phyloP scores from a whole-genome alignment of 2,329 filamentous ascomycete species.

The Cephalotrichum gorgonifer region DNA sequence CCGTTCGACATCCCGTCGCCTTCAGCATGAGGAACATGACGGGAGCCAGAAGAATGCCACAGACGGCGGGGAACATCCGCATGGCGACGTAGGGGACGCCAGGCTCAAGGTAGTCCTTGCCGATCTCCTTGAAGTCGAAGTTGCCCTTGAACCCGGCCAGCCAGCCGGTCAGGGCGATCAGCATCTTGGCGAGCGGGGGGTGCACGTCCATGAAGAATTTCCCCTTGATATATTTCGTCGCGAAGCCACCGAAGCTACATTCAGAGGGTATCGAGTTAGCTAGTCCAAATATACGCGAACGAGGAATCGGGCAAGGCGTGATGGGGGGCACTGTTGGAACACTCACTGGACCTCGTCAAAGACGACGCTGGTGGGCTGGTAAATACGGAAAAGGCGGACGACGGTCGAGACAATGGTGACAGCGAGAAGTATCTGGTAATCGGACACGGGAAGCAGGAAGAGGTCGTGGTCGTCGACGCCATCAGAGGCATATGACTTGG shows the following conservation, averaged over 20 bases:
- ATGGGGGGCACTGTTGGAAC: conserved; percentile 6
- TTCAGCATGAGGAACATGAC: conserved; percentile 93
- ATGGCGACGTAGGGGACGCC: conserved; percentile 95
- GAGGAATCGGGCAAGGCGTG: not conserved
- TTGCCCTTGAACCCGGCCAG: conserved; percentile 88
- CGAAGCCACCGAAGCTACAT: conserved; percentile 96
- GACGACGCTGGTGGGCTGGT: conserved; percentile 90
- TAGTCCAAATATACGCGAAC: not conserved
- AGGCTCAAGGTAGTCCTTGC: conserved; percentile 94
- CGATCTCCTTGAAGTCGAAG: conserved; percentile 99
- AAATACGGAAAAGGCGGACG: conserved; percentile 90
- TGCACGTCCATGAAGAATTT: conserved; percentile 99
- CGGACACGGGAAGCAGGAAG: conserved; percentile 71
- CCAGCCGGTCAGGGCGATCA: conserved; percentile 92
- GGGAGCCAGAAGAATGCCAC: conserved; percentile 79
- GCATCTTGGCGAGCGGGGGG: conserved; percentile 88
- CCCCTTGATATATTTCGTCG: conserved; percentile 98
- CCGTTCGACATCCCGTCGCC: conserved; percentile 77
- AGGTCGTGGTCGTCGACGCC: conserved; percentile 86
- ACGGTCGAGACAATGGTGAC: conserved; percentile 66
- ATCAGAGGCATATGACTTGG: conserved; percentile 58
- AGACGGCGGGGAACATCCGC: conserved; percentile 83
- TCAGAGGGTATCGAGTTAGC: conserved; percentile 5
- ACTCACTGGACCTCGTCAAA: conserved; percentile 99
- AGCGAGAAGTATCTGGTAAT: conserved; percentile 67